These are phyloP conservation scores for Alternaria conjuncta DNA, from an alignment of 2,329 filamentous ascomycete species.

Conservation along the genomic window DNA sequence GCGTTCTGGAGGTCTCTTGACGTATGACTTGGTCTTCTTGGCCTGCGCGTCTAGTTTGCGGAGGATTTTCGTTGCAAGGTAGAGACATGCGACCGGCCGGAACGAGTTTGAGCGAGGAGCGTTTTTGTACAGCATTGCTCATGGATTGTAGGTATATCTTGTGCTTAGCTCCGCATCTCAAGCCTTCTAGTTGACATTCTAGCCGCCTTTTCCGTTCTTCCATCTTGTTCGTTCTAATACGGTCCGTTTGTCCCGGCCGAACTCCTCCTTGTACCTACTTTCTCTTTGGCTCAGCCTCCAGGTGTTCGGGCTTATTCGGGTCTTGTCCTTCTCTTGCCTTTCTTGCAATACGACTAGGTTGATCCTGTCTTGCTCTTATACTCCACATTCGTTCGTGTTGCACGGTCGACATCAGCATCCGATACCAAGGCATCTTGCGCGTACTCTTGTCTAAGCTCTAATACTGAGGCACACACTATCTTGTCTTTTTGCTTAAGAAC, in stretches of 20 bases:
- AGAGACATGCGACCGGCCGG: neutral
- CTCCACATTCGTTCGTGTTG: slow-evolving; percentile 6
- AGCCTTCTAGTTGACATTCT: neutral
- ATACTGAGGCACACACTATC: neutral
- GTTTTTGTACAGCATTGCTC: neutral
- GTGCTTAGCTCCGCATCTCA: slow-evolving; percentile 10
- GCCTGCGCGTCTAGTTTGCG: slow-evolving; percentile 19
- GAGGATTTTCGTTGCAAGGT: neutral
- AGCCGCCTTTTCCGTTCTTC: slow-evolving; percentile 1
- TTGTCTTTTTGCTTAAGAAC: slow-evolving; percentile 1
- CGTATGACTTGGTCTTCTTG: slow-evolving; percentile 41
- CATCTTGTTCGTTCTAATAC: slow-evolving; percentile 1
- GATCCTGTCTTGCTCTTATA: slow-evolving; percentile 17
- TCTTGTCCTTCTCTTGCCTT: slow-evolving; percentile 7
- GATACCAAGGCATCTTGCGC: neutral
- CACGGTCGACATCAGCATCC: slow-evolving; percentile 23
- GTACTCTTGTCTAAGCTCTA: neutral
- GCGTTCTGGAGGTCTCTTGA: slow-evolving; percentile 15
- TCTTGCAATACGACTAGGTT: slow-evolving; percentile 15
- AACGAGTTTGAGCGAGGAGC: neutral
- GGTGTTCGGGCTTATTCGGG: slow-evolving; percentile 7
- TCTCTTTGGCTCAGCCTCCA: slow-evolving; percentile 19
- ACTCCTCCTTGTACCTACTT: neutral
- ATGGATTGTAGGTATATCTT: slow-evolving; percentile 17
- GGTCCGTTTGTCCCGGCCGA: neutral